These are phyloP conservation scores for Alternaria brassicicola DNA, from an alignment of 2,329 filamentous ascomycete genomes.

Conservation along the genomic window DNA sequence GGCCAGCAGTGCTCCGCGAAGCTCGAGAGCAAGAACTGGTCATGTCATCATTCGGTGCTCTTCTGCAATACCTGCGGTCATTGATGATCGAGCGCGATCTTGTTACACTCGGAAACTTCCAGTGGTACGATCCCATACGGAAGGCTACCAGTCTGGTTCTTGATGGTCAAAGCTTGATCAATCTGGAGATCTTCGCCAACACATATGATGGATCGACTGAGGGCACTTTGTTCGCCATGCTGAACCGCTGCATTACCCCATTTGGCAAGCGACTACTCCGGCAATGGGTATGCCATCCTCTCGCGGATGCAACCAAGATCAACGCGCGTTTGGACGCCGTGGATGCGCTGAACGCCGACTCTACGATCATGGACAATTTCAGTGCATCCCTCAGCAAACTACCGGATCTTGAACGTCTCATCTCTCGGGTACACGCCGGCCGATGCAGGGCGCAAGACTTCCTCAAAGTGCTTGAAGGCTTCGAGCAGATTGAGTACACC, in stretches of 20 bases:
- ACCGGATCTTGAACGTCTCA: conserved; percentile 90
- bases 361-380: conserved; percentile 81
- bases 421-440: conserved; percentile 91
- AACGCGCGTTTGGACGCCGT: conserved; percentile 94
- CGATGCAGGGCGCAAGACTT: conserved; percentile 93
- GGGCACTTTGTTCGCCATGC: conserved; percentile 85
- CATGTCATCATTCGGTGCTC: conserved; percentile 89
- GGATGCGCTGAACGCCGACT: conserved; percentile 86
- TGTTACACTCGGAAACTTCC: conserved; percentile 88
- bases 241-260: conserved; percentile 93
- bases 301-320: conserved; percentile 85
- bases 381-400: conserved; percentile 86
- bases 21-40: conserved; percentile 77
- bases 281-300: conserved; percentile 95
- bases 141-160: conserved; percentile 88
- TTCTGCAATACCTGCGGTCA: conserved; percentile 80
- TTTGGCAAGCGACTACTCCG: conserved; percentile 96
- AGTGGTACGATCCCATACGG: conserved; percentile 89
- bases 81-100: conserved; percentile 89
- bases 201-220: conserved; percentile 83
- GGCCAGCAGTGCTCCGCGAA: conserved; percentile 77
- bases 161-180: conserved; percentile 95
- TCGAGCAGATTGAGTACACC: conserved; percentile 96
- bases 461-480: conserved; percentile 89
- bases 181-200: conserved; percentile 96